phyloP scores from a whole-genome alignment of 805 yeast genomes.

The Lipomyces starkeyi region DNA sequence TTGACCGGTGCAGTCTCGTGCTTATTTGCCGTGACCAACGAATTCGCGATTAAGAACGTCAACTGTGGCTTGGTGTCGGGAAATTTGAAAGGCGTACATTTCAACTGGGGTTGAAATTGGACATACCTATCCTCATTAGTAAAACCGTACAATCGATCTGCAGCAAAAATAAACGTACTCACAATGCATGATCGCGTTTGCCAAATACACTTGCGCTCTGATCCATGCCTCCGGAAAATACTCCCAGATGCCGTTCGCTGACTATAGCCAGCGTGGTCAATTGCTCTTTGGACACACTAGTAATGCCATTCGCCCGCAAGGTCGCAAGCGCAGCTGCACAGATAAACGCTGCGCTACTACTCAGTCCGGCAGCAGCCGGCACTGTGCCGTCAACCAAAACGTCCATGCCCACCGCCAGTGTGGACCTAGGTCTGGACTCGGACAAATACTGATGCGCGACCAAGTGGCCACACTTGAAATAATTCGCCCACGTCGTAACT shows the following conservation, averaged over 20 bases:
- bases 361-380: slow-evolving; percentile 73
- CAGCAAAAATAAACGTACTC: no score
- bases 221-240: slow-evolving; percentile 78
- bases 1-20: slow-evolving; percentile 71
- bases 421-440: background rate
- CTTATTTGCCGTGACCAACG: slow-evolving; percentile 65
- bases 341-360: slow-evolving; percentile 73
- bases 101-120: slow-evolving; percentile 63
- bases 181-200: slow-evolving; percentile 59
- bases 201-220: slow-evolving; percentile 75
- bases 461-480: slow-evolving; percentile 42
- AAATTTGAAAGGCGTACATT: slow-evolving; percentile 55
- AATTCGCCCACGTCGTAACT: slow-evolving; percentile 64
- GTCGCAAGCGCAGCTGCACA: slow-evolving; percentile 66
- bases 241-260: slow-evolving; percentile 73
- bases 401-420: slow-evolving; percentile 45
- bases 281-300: slow-evolving; percentile 13
- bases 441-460: slow-evolving; percentile 24
- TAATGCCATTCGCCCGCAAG: slow-evolving; percentile 49
- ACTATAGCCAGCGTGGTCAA: slow-evolving; percentile 64
- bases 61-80: slow-evolving; percentile 49
- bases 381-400: slow-evolving; percentile 65
- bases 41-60: slow-evolving; percentile 65
- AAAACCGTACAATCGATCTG: no score
- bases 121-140: slow-evolving; percentile 45